A percentile compares a stretch with the other conserved stretches of the same genome.
These are phyloP conservation scores for Aureobasidium namibiae DNA, from an alignment of 2,329 filamentous ascomycete genomes.

Conservation along the genomic window DNA sequence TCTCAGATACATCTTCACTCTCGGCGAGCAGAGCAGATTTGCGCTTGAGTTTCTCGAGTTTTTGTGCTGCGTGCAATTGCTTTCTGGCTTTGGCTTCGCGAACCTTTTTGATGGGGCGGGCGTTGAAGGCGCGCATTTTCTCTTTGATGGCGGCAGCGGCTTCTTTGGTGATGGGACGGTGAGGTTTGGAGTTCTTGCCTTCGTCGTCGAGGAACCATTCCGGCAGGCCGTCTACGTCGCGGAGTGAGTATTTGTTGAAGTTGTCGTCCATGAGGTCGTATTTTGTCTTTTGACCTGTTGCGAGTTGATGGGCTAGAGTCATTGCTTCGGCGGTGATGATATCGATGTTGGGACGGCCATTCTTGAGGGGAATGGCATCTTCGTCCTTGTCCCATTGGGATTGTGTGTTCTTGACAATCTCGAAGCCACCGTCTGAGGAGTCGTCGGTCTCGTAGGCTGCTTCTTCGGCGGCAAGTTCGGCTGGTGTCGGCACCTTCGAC, in stretches of 20 bases:
- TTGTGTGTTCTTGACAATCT: conserved; percentile 52
- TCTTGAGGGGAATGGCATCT: conserved; percentile 40
- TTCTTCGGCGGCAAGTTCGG: conserved; percentile 21
- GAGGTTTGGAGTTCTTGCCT: conserved; percentile 67
- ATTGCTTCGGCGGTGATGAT: conserved; percentile 99
- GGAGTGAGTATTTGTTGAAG: conserved; percentile 88
- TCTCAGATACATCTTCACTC: conserved; percentile 88
- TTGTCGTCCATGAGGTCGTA: conserved; percentile 79
- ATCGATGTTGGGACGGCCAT: conserved; percentile 72
- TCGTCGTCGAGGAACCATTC: conserved; percentile 99
- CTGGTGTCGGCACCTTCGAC: not conserved
- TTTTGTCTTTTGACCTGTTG: conserved; percentile 72
- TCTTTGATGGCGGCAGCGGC: conserved; percentile 89
- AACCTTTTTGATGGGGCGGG: conserved; percentile 97
- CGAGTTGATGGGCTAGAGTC: conserved; percentile 89
- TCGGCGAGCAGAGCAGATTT: conserved; percentile 86
- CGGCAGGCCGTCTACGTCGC: conserved; percentile 82
- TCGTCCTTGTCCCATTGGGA: conserved; percentile 57
- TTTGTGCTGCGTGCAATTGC: conserved; percentile 89
- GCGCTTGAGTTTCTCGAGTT: conserved; percentile 90
- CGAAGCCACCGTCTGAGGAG: conserved; percentile 48
- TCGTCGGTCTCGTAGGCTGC: conserved; percentile 25
- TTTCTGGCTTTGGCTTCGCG: conserved; percentile 92
- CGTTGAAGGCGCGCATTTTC: conserved; percentile 85
- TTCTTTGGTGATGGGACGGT: conserved; percentile 85